These are phyloP conservation scores for Ceratobasidium sp. DNA, from an alignment of 1,284 basidiomycete genomes.

Conservation along the genomic window DNA sequence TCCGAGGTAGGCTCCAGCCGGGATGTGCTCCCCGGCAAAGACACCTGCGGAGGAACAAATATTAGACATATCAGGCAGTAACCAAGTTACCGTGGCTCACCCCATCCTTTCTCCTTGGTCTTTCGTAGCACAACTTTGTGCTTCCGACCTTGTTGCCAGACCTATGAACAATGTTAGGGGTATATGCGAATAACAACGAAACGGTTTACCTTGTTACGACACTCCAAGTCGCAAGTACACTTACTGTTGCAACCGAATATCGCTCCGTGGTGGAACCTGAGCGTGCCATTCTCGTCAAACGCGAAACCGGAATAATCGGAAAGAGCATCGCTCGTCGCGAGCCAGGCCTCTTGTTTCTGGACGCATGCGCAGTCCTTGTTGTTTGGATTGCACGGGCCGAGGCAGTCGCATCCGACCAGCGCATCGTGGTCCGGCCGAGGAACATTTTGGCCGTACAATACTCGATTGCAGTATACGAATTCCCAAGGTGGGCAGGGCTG, in stretches of 20 bases:
- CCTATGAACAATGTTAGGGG: conserved; percentile 60
- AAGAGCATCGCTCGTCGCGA: conserved; percentile 25
- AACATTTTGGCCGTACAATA: conserved; percentile 77
- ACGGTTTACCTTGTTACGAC: conserved; percentile 78
- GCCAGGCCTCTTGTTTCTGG: conserved; percentile 66
- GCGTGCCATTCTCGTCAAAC: conserved; percentile 70
- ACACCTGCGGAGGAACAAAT: conserved; percentile 64
- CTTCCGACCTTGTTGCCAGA: conserved; percentile 84
- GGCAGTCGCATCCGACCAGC: conserved; percentile 77
- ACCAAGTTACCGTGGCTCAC: conserved; percentile 22
- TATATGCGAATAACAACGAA: neutral
- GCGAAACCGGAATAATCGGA: conserved; percentile 64
- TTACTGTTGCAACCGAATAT: conserved; percentile 89
- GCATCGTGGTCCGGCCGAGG: conserved; percentile 71
- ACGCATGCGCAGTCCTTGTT: conserved; percentile 77
- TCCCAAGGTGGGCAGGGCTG: conserved; percentile 79
- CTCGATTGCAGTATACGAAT: conserved; percentile 80
- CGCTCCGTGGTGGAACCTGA: conserved; percentile 69
- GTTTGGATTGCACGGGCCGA: conserved; percentile 77
- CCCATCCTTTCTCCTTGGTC: conserved; percentile 62
- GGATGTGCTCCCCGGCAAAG: conserved; percentile 74
- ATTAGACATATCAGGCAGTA: neutral
- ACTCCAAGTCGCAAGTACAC: conserved; percentile 84
- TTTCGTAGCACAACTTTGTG: conserved; percentile 72
- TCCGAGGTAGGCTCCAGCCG: conserved; percentile 78